Evolutionary conservation across 192 early-diverging fungal genomes (phyloP), one percentile per base, ranked within the genome.

Genomic region (Phycomyces nitens): DNA sequence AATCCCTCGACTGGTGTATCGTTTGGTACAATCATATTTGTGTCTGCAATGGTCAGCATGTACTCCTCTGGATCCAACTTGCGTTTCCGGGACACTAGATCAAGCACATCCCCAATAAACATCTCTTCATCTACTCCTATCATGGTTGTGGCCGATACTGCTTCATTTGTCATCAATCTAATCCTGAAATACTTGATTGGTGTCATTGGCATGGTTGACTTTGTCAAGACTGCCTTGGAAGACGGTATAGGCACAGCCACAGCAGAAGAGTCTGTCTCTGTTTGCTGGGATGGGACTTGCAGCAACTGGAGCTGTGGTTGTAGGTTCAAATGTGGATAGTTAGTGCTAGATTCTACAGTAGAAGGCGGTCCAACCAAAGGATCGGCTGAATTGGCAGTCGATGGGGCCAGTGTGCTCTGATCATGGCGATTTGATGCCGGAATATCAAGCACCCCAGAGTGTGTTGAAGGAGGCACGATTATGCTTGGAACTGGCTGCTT

Each of bases 141-240:
- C 0, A 93, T 97, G 0, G 94, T 97, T 0, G 94, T 94, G 41
- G 92, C 92, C 62, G 93, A 84, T 26, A 97, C 92, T 58, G 94
- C 91, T 18, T 78, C 74, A 40, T 64, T 61, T 10, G 84, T 81
- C 55, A 74, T 77, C 0, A 85, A 61, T n/a, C 78, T 74, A 22
- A 85, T 77, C 8, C 84, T 73, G 38, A 85, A 77, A 58, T 83
- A 81, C 38, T 70, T 66, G 2, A 66, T 50, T 12, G 64, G 68
- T 0, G 74, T 66, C 65, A 70, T 76, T 10, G 69, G 69, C 58
- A 76, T 60, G 42, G 74, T 64, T 14, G 74, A 65, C 44, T 76
- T 76, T 20, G 74, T 76, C 18, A 76, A 52, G 3, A 63, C 62
- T n/a, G 69, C 65, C 26, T 76, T 76, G 26, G 69, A 66, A 1